Evolutionary conservation across 1,284 basidiomycete species (phyloP).

Genomic region (Anthracocystis setariae): DNA sequence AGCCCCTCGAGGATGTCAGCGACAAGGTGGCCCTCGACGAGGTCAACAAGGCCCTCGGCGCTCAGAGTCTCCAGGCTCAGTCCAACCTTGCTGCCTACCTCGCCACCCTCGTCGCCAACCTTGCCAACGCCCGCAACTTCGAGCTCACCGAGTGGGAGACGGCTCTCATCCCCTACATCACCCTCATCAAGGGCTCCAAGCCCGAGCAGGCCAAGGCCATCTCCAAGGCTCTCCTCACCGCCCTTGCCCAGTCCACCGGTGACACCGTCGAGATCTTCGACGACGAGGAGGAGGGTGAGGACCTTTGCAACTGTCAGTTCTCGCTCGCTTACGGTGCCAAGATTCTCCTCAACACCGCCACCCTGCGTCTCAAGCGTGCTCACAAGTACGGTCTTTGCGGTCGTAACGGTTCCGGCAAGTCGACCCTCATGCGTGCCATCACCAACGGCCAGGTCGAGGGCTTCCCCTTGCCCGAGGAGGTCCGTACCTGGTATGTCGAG

Average conservation of each 20-base stretch:
- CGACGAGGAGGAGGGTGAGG: slow-evolving; percentile 68
- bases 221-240: slow-evolving; percentile 54
- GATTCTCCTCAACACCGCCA: slow-evolving; percentile 68
- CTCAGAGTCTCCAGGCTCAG: slow-evolving; percentile 54
- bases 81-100: slow-evolving; percentile 60
- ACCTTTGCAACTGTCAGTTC: slow-evolving; percentile 68
- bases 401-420: slow-evolving; percentile 68
- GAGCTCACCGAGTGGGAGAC: slow-evolving; percentile 67
- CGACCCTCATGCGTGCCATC: slow-evolving; percentile 68
- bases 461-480: slow-evolving; percentile 68
- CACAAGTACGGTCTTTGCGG: slow-evolving; percentile 68
- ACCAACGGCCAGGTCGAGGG: slow-evolving; percentile 68
- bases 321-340: slow-evolving; percentile 68
- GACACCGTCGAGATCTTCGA: slow-evolving; percentile 67
- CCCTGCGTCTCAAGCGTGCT: slow-evolving; percentile 67
- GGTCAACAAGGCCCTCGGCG: slow-evolving; percentile 59
- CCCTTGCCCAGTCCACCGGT: slow-evolving; percentile 64
- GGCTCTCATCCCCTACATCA: slow-evolving; percentile 63
- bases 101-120: slow-evolving; percentile 64
- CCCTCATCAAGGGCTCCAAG: slow-evolving; percentile 62
- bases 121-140: slow-evolving; percentile 67
- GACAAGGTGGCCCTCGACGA: slow-evolving; percentile 51
- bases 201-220: slow-evolving; percentile 59
- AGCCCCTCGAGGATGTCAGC: slow-evolving; percentile 65
- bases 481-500: slow-evolving; percentile 68